A percentile compares a stretch with the other conserved stretches of the same genome.
These are phyloP conservation scores for Calocera cornea DNA, from an alignment of 768 basidiomycete genomes.

Conservation along the genomic window DNA sequence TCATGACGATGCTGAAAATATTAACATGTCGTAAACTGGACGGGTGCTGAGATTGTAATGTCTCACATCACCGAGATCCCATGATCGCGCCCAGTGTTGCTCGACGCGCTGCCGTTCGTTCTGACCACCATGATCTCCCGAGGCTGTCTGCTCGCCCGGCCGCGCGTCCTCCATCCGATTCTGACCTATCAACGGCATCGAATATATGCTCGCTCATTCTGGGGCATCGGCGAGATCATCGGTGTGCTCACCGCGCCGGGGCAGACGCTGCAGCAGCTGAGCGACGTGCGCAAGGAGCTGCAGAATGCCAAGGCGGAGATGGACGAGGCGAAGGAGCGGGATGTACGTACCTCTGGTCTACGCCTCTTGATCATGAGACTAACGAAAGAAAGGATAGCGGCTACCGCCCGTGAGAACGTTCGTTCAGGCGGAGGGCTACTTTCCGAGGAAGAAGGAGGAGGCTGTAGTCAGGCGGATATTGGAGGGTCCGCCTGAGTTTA, in stretches of 20 bases:
- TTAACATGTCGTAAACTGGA: neutral
- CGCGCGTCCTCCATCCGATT: neutral
- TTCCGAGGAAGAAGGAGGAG: constrained; percentile 52
- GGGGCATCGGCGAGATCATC: constrained; percentile 68
- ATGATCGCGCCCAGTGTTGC: neutral
- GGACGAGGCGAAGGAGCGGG: neutral
- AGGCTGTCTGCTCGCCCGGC: neutral
- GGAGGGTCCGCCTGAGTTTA: constrained; percentile 61
- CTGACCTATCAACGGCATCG: neutral
- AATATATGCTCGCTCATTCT: constrained; percentile 28
- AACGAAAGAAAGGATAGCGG: constrained; percentile 55
- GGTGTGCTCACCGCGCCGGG: constrained; percentile 40
- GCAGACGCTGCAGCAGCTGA: neutral
- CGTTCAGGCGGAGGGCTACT: constrained; percentile 60
- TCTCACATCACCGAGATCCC: neutral
- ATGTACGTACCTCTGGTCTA: neutral
- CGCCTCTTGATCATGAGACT: constrained; percentile 8
- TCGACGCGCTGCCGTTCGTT: neutral
- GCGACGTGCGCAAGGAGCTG: neutral
- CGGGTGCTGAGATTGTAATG: neutral
- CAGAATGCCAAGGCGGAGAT: neutral
- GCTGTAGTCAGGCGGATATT: constrained; percentile 50
- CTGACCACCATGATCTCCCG: neutral
- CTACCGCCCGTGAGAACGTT: constrained; percentile 70
- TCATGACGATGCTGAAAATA: too few species aligned